Conservation (phyloP, 352 stramenopile species). For the Pythium diclinum region DNA sequence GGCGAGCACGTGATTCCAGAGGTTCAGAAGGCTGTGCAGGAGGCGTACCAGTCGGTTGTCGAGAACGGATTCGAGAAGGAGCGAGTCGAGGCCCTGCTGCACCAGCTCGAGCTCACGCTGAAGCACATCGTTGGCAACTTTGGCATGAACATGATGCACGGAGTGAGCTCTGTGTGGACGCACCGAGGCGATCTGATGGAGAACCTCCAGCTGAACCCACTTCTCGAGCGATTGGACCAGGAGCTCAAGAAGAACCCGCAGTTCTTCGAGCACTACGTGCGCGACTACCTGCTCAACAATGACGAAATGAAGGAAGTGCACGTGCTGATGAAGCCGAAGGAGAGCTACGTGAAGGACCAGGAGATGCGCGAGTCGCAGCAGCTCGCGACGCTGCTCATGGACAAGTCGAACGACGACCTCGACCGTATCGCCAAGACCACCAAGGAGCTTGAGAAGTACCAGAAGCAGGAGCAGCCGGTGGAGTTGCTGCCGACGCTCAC, state of each 20-base stretch:
- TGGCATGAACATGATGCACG: slow-evolving; percentile 75
- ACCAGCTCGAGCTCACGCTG: slow-evolving; percentile 80
- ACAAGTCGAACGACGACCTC: slow-evolving; percentile 51
- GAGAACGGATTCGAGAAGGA: slow-evolving; percentile 70
- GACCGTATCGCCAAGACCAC: slow-evolving; percentile 48
- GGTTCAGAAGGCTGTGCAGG: slow-evolving; percentile 59
- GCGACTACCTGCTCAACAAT: slow-evolving; percentile 43
- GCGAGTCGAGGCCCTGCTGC: slow-evolving; percentile 65
- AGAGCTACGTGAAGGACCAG: slow-evolving; percentile 56
- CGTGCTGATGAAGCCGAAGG: slow-evolving; percentile 72
- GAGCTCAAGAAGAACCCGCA: slow-evolving; percentile 62
- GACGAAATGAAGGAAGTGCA: slow-evolving; percentile 52
- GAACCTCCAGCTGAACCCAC: slow-evolving; percentile 67
- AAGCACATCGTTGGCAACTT: slow-evolving; percentile 86
- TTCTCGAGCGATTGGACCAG: slow-evolving; percentile 49
- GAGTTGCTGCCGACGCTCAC: slow-evolving; percentile 75
- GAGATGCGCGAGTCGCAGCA: slow-evolving; percentile 46
- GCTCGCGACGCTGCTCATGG: slow-evolving; percentile 41
- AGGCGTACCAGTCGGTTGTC: slow-evolving; percentile 52
- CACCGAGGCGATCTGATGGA: slow-evolving; percentile 63
- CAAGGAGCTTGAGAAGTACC: slow-evolving; percentile 53
- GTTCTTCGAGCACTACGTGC: slow-evolving; percentile 66
- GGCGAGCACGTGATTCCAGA: slow-evolving; percentile 44
- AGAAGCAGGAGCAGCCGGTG: slow-evolving; percentile 61
- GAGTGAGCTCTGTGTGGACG: slow-evolving; percentile 62